These are phyloP conservation scores for Aspergillus puulaauensis DNA, from an alignment of 2,329 filamentous ascomycete genomes.

Conservation along the genomic window DNA sequence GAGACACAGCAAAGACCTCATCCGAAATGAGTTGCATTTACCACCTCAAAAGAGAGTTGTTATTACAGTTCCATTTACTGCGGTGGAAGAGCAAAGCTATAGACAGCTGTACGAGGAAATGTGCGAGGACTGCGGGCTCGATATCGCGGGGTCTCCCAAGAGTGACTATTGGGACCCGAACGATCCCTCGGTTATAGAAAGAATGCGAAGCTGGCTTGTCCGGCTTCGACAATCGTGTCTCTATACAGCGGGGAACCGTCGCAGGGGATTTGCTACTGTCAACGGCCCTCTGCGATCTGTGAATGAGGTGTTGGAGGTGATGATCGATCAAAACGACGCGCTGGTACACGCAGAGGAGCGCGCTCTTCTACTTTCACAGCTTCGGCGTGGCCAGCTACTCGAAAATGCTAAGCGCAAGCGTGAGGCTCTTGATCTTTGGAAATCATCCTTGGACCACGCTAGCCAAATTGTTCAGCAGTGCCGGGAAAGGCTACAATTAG, in stretches of 20 bases:
- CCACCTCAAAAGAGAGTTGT: slow-evolving; percentile 83
- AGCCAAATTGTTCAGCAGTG: slow-evolving; percentile 57
- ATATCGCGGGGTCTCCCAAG: slow-evolving; percentile 62
- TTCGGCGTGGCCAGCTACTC: slow-evolving; percentile 73
- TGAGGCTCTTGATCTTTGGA: slow-evolving; percentile 71
- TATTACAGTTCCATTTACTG: slow-evolving; percentile 85
- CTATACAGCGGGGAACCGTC: slow-evolving; percentile 71
- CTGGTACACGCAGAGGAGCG: slow-evolving; percentile 68
- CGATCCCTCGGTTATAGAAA: slow-evolving; percentile 57
- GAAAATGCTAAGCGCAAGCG: slow-evolving; percentile 70
- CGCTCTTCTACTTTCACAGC: slow-evolving; percentile 59
- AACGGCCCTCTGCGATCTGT: slow-evolving; percentile 74
- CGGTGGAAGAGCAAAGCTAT: slow-evolving; percentile 90
- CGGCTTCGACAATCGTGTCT: slow-evolving; percentile 78
- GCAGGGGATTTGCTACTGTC: slow-evolving; percentile 62
- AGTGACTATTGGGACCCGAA: slow-evolving; percentile 64
- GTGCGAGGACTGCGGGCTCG: slow-evolving; percentile 67
- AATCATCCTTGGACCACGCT: slow-evolving; percentile 54
- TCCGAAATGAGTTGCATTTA: slow-evolving; percentile 74
- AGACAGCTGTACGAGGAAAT: slow-evolving; percentile 72
- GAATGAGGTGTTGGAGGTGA: slow-evolving; percentile 80
- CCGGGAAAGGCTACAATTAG: slow-evolving; percentile 59
- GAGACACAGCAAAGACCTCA: slow-evolving; percentile 79
- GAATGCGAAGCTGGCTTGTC: slow-evolving; percentile 77
- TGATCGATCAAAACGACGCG: slow-evolving; percentile 83